Evolutionary conservation across 495 filamentous ascomycete genomes (phyloP).

Genomic region (Penicillium tannophilum): DNA sequence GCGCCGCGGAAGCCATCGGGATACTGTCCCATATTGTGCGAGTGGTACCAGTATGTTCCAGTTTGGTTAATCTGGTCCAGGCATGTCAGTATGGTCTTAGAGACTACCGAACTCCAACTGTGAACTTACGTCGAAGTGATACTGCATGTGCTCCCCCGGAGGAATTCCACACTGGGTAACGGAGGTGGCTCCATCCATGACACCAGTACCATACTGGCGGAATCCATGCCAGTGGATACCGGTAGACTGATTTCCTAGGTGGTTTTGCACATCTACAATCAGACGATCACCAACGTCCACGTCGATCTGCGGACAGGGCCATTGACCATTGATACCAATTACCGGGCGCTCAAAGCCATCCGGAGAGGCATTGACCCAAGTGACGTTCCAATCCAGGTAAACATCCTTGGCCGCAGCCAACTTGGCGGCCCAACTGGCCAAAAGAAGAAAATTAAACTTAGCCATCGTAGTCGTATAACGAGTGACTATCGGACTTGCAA

Average conservation of each 20-base stretch:
- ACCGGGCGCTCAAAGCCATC: conserved; percentile 70
- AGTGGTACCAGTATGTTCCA: conserved; percentile 88
- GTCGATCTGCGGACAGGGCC: conserved; percentile 71
- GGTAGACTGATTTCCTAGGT: conserved; percentile 72
- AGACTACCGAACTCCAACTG: not conserved
- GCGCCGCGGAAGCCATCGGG: conserved; percentile 77
- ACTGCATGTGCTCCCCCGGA: conserved; percentile 58
- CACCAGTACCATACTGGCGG: conserved; percentile 60
- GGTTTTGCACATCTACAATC: conserved; percentile 73
- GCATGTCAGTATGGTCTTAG: conserved; percentile 27
- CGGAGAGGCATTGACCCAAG: conserved; percentile 80
- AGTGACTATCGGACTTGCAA: conserved; percentile 20
- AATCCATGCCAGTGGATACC: conserved; percentile 73
- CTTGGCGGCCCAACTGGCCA: conserved; percentile 27
- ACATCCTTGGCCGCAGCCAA: conserved; percentile 35
- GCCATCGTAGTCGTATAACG: conserved; percentile 24
- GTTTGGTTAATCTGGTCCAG: conserved; percentile 60
- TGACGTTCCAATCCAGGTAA: conserved; percentile 67
- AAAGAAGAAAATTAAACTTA: conserved; percentile 24
- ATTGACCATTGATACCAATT: conserved; percentile 83
- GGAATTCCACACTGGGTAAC: conserved; percentile 72
- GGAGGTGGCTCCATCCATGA: conserved; percentile 63
- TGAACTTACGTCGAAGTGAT: conserved; percentile 69
- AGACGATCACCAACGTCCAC: conserved; percentile 72
- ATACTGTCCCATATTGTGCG: conserved; percentile 71